Evolutionary conservation across 148 eudicot genomes (phyloP).

Genomic region (Nepenthes gracilis): DNA sequence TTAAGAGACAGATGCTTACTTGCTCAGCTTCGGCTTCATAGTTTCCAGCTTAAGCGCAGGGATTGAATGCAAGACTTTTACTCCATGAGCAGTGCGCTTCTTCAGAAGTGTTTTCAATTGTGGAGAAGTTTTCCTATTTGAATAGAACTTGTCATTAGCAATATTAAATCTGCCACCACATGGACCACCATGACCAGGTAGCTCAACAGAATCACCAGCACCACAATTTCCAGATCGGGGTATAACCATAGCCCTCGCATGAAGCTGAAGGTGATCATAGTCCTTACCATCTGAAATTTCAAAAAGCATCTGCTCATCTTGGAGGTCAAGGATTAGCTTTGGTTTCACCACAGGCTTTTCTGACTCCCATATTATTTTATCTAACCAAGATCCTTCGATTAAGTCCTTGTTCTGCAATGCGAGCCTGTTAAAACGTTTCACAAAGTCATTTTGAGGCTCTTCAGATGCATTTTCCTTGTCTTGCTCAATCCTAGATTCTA

Average conservation of each 20-base stretch:
- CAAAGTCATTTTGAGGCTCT: slow-evolving; percentile 31
- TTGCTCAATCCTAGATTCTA: slow-evolving; percentile 45
- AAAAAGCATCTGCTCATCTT: slow-evolving; percentile 93
- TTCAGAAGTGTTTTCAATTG: slow-evolving; percentile 78
- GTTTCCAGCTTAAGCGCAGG: slow-evolving; percentile 91
- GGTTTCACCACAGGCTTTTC: slow-evolving; percentile 49
- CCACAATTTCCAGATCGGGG: slow-evolving; percentile 35
- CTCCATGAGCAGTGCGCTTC: slow-evolving; percentile 79
- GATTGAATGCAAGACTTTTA: slow-evolving; percentile 79
- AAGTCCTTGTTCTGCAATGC: slow-evolving; percentile 67
- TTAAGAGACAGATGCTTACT: slow-evolving; percentile 32
- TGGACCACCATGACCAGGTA: slow-evolving; percentile 40
- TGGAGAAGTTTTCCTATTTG: slow-evolving; percentile 77
- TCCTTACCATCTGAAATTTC: slow-evolving; percentile 66
- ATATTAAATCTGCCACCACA: slow-evolving; percentile 70
- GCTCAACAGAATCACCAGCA: slow-evolving; percentile 39
- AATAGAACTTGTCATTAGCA: slow-evolving; percentile 83
- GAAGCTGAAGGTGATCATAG: slow-evolving; percentile 54
- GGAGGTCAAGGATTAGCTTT: slow-evolving; percentile 86
- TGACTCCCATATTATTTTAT: slow-evolving; percentile 76
- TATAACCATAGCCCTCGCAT: slow-evolving; percentile 81
- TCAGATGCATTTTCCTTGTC: slow-evolving; percentile 33
- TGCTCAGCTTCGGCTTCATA: slow-evolving; percentile 89
- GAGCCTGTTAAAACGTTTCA: slow-evolving; percentile 65
- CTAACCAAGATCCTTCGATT: slow-evolving; percentile 80